These are phyloP conservation scores for Phytophthora tubulina DNA, from an alignment of 352 stramenopile genomes.

Conservation along the genomic window DNA sequence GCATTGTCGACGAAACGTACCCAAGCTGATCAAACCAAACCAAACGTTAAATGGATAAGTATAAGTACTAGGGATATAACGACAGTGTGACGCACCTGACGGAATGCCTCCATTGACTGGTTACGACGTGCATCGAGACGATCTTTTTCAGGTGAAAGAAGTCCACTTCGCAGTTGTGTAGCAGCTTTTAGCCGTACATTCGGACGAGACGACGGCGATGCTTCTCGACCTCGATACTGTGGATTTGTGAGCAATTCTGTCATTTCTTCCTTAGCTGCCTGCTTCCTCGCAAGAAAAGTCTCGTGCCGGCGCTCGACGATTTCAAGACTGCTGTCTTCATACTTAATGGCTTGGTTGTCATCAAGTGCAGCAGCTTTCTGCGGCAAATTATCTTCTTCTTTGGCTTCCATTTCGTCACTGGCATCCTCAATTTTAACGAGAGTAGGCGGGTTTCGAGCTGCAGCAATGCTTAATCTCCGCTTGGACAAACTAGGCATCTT, in stretches of 20 bases:
- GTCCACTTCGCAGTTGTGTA: constrained; percentile 43
- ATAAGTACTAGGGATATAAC: neutral
- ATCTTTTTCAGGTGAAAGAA: constrained; percentile 58
- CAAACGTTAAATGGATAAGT: neutral
- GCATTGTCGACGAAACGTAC: constrained; percentile 60
- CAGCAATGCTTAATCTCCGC: constrained; percentile 21
- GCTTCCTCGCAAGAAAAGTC: constrained; percentile 37
- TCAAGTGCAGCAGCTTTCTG: constrained; percentile 15
- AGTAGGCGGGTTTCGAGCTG: constrained; percentile 22
- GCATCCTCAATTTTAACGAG: constrained; percentile 30
- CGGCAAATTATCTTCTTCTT: constrained; percentile 8
- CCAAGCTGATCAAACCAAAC: constrained; percentile 45
- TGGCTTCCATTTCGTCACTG: constrained; percentile 6
- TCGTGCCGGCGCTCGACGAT: constrained; percentile 21
- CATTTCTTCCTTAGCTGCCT: constrained; percentile 40
- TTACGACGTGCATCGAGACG: constrained; percentile 61
- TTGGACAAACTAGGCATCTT: constrained; percentile 38
- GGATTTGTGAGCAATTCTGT: constrained; percentile 36
- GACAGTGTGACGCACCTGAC: constrained; percentile 35
- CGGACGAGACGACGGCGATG: constrained; percentile 3
- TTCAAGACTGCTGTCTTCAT: constrained; percentile 23
- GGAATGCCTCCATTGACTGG: constrained; percentile 72
- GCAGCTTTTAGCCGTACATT: constrained; percentile 14
- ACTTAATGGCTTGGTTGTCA: constrained; percentile 17
- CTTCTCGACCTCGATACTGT: constrained; percentile 19